These are phyloP conservation scores for Przewalskia tangutica DNA, from an alignment of 257 asterid species.

Conservation along the genomic window DNA sequence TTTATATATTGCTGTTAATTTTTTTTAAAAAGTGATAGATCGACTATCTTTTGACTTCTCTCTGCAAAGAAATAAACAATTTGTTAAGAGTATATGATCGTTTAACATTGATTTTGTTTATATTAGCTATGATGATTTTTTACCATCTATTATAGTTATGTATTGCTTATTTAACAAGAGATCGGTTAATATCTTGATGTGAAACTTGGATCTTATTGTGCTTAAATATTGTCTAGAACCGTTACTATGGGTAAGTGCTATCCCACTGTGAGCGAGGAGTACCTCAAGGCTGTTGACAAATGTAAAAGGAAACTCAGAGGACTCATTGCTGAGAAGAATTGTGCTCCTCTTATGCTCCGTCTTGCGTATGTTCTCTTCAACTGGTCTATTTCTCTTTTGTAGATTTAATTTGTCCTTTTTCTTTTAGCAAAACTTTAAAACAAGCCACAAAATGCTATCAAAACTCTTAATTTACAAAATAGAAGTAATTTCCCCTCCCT, in stretches of 20 bases:
- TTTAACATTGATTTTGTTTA: not conserved
- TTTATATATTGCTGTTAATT: too few relatives aligned
- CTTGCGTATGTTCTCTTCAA: slow-evolving; percentile 39
- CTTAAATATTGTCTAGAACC: slow-evolving; percentile 7
- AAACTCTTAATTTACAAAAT: not conserved
- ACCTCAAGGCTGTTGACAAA: slow-evolving; percentile 64
- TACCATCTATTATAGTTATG: not conserved
- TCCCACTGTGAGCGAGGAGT: slow-evolving; percentile 71
- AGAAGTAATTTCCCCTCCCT: not conserved
- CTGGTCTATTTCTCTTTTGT: not conserved
- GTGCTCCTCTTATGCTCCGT: slow-evolving; percentile 93
- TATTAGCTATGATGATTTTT: too few relatives aligned
- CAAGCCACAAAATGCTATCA: not conserved
- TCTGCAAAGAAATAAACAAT: too few relatives aligned
- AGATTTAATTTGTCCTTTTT: not conserved
- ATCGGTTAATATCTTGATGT: not conserved
- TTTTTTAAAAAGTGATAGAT: not conserved
- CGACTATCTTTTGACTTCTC: too few relatives aligned
- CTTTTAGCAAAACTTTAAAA: not conserved
- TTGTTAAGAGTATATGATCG: not conserved
- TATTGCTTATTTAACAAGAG: not conserved
- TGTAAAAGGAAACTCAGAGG: slow-evolving; percentile 80
- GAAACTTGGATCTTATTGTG: not conserved
- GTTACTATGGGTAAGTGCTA: slow-evolving; percentile 62
- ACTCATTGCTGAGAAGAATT: slow-evolving; percentile 72